Evolutionary conservation across 768 basidiomycete genomes (phyloP).

Genomic region (Boletus sp.): DNA sequence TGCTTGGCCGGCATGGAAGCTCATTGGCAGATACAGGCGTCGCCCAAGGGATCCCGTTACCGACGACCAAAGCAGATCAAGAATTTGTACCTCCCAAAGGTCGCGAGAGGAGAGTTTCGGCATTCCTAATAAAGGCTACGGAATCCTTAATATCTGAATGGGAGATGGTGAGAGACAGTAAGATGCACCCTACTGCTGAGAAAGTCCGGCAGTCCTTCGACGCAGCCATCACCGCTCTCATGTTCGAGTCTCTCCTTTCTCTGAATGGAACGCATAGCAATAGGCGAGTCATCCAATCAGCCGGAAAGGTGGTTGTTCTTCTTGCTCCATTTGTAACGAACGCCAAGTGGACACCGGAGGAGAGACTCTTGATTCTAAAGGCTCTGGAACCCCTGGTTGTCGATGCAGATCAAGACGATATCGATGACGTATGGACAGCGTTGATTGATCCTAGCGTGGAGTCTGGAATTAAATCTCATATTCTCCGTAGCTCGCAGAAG

Average conservation of each 20-base stretch:
- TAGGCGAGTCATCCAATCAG: conserved; percentile 57
- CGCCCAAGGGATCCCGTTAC: conserved; percentile 4
- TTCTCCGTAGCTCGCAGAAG: conserved; percentile 38
- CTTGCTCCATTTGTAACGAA: conserved; percentile 39
- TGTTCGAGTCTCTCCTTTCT: conserved; percentile 64
- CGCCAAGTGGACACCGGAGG: conserved; percentile 51
- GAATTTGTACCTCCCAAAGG: conserved; percentile 47
- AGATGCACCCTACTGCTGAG: conserved; percentile 51
- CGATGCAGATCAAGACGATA: conserved; percentile 32
- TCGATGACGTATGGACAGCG: conserved; percentile 39
- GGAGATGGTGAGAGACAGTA: conserved; percentile 38
- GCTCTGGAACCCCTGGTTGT: conserved; percentile 63
- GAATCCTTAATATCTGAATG: conserved; percentile 49
- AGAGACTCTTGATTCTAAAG: conserved; percentile 61
- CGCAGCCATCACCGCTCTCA: conserved; percentile 58
- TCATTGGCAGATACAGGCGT: background rate
- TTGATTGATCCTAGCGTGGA: conserved; percentile 43
- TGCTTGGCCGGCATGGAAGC: conserved; percentile 24
- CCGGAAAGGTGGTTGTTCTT: conserved; percentile 52
- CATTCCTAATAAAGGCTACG: conserved; percentile 60
- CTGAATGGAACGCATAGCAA: conserved; percentile 64
- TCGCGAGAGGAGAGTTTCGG: conserved; percentile 59
- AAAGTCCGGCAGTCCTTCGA: conserved; percentile 67
- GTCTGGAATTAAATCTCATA: conserved; percentile 63
- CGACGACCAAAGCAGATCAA: conserved; percentile 10